Base-by-base conservation (phyloP, 441 rosid genomes). In the Sinapis alba region DNA sequence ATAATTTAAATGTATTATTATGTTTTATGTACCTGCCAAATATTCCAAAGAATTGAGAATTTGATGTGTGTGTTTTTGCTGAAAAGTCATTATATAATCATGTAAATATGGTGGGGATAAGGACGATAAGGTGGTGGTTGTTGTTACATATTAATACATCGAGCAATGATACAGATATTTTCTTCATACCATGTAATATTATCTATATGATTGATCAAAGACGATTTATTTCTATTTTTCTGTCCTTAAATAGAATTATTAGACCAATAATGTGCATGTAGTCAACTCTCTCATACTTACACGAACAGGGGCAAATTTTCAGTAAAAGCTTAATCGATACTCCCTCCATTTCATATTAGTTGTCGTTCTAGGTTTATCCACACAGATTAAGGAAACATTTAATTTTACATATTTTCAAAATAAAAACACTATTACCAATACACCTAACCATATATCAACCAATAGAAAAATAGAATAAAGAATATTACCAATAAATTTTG, bases 31-130 rank as follows among this genome's bases (percentile, higher is more conserved):
- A 41, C 32, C 53, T 9, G 34, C 61, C 45, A 24, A 71, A 68
- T 57, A 64, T 69, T 62, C 16, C 28, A 16, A 56, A 76, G 38
- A 41, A 54, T 61, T 24, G 10, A 36, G 68, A 65, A 64, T 65
- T 65, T 71, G 56, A 77, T 32, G 67, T 77, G 69, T 71, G 57
- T 71, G 50, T 62, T 71, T 57, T 13, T 30, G 72, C 34, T 32
- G 23, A 71, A 18, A 50, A 58, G 64, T 71, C 68, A 71, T 24
- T 65, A 3, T 15, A 65, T 65, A 71, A 34, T 71, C 32, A 77
- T 77, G 72, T 26, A 38, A 62, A 38, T 65, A 16, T 45, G 67
- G 57, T 65, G 71, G 24, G 65, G 65, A 77, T 71, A 19, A 34
- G 41, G 43, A 53, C 71, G 32, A 51, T 51, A 18, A 12, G 27